Evolutionary conservation across 2,329 filamentous ascomycete genomes (phyloP), one percentile per base, ranked within the genome.

Genomic region (Calonectria fujianensis): DNA sequence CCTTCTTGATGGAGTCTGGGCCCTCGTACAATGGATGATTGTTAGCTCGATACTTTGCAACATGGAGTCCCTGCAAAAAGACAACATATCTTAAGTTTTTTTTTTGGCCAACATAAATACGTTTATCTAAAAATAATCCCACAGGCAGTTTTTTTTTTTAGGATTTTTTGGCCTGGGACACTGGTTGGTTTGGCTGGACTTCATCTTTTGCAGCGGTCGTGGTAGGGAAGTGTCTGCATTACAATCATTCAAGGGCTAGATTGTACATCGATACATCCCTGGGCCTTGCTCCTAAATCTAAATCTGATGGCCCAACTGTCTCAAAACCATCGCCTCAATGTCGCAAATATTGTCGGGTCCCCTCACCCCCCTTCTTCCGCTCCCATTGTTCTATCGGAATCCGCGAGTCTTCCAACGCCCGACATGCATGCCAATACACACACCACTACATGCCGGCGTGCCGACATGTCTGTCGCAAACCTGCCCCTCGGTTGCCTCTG

Each of bases 221-320:
- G 9, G 32, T 10, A 35, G 32, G 32, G 32, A 39, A 16, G 37
- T 6, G 16, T 16, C 37, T 39, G 2, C 2, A 13, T 16, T 39
- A 39, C 37, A 39, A 39, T 16, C 37, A 39, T 39, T 39, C 37
- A 16, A 39, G 37, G 13, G 37, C 6, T 39, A 13, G 37, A 35
- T 35, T 35, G 32, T 11, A 35, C 9, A 9, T 64, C n/a, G 16
- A 24, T n/a, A 16, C 52, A 59, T 69, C 69, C 73, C 37, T 72
- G 54, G 10, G 14, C 64, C 54, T 41, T 64, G 59, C 59, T 37
- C 29, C 69, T 75, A 48, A 24, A 48, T 48, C 45, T 74, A 77
- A 77, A 74, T 68, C 57, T 78, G 74, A 69, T 63, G 57, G 66
- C 69, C 37, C 39, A 39, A 76, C 51, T 68, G 69, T 71, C 59